A percentile compares a stretch with the other conserved stretches of the same genome.
phyloP scores from a whole-genome alignment of 129 eudicot genomes.

The Solidago caesia region DNA sequence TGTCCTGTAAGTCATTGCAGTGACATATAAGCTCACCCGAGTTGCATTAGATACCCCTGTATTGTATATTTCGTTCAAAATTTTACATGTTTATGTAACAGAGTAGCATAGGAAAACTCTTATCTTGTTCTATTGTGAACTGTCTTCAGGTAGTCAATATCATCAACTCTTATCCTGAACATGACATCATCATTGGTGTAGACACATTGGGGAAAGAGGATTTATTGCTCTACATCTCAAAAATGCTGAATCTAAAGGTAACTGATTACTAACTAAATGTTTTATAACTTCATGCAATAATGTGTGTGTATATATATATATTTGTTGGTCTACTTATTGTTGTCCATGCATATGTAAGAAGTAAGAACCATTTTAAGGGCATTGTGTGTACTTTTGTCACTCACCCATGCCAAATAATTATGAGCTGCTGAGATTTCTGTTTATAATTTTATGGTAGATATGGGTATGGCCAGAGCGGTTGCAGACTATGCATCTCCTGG shows the following conservation, averaged over 20 bases:
- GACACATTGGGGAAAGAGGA: constrained; percentile 94
- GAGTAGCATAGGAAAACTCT: neutral
- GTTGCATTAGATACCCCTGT: neutral
- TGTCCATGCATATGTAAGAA: neutral
- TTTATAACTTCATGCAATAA: neutral
- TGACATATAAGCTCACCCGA: neutral
- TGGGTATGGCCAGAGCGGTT: constrained; percentile 98
- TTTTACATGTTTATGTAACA: neutral
- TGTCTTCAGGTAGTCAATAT: constrained; percentile 63
- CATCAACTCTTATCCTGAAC: constrained; percentile 68
- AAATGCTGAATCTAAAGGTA: constrained; percentile 69
- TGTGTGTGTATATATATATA: neutral
- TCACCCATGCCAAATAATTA: neutral
- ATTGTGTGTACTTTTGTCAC: neutral
- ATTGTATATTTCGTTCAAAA: neutral
- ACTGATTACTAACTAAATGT: neutral
- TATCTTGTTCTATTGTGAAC: constrained; percentile 15
- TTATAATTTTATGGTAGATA: constrained; percentile 44
- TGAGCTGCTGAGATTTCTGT: neutral
- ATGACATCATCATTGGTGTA: constrained; percentile 76
- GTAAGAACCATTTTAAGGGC: neutral
- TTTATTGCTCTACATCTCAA: constrained; percentile 69
- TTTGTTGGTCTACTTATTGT: neutral
- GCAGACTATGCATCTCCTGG: constrained; percentile 88
- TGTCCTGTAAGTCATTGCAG: neutral